Evolutionary conservation across 2,329 filamentous ascomycete species (phyloP), one percentile per base, ranked within the genome.

Genomic region (Alternaria gaisen): DNA sequence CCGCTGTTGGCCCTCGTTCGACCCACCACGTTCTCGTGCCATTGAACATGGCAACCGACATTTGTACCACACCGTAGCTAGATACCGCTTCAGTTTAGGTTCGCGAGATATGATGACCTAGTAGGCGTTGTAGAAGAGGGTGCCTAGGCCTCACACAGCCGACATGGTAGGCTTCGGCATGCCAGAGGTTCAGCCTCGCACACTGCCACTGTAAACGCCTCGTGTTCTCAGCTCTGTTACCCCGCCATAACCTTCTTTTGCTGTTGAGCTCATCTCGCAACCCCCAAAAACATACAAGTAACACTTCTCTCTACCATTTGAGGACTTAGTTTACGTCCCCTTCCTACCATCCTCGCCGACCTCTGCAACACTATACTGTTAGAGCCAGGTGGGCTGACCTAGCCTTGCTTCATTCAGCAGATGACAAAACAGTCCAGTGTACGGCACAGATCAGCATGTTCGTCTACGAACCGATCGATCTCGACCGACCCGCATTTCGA

Each of bases 131-230:
- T n/a, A 34, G 32, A 34, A 16, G 1, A 34, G 32, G 11, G 32
- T 16, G 12, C 1, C 16, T 2, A 6, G 32, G 1, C 0, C 32
- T 0, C 3, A 34, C 32, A 34, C 11, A 16, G 32, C 14, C 1
- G 12, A 1, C 32, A 14, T 14, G 12, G 12, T 0, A 34, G 28
- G 28, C 8, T 30, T 30, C 9, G 3, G 28, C 28, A 30, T 30
- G 28, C 28, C 28, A 11, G 28, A 40, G 38, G 2, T 40, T 40
- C 36, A 40, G 53, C 38, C 53, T 55, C 24, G 53, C 42, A 55
- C 41, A 55, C 41, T 47, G 42, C 53, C 42, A 55, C n/a, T 2
- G 0, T 40, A 20, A 4, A 9, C 1, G 10, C 11, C 28, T 40
- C 4, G 4, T 18, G 22, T 3, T 16, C 28, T 40, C 53, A 47